Base-by-base conservation (phyloP, 306 rosid species). In the Sesbania bispinosa region DNA sequence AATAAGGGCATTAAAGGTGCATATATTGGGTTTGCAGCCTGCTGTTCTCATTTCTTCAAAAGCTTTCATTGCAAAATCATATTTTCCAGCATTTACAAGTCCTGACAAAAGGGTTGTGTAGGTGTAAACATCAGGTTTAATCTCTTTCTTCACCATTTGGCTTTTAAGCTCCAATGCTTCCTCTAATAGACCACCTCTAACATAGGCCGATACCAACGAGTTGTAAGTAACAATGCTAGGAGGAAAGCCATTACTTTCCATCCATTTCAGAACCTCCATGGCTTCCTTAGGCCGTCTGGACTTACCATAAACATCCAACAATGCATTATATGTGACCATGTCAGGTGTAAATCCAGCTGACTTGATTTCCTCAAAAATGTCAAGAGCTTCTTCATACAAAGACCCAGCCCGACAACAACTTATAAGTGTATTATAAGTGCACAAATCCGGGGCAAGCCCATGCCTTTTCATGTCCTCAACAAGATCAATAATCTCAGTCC, bases 231-330 rank as follows among this genome's bases (percentile, higher is more conserved):
- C 93, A 14, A 79, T 75, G 65, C 87, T 81, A 0, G 96, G 87
- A 10, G 82, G 70, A 70, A 89, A 82, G 20, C 90, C 82, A 10
- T 79, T 74, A 5, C 59, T 60, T 74, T 82, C 97, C 97, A 92
- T 92, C 81, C 89, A 88, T 64, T 80, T 89, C 81, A 92, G 30
- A 39, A 92, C 92, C 78, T 85, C 92, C 90, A 87, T 85, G 10
- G 97, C 97, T 66, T 92, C 96, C 77, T 84, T 87, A 1, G 86
- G 89, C 65, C 88, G 80, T 72, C 92, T 42, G 38, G 93, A 92
- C 87, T 92, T 92, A 24, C 93, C 96, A 78, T 92, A 85, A 26
- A 92, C 97, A 67, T 92, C 97, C 80, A 92, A 76, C 70, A 92
- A 79, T 0, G 90, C 96, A 16, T 89, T 92, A 64, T 84, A 92